Evolutionary conservation across 306 rosid genomes (phyloP).

Genomic region (Ormosia semicastrata): DNA sequence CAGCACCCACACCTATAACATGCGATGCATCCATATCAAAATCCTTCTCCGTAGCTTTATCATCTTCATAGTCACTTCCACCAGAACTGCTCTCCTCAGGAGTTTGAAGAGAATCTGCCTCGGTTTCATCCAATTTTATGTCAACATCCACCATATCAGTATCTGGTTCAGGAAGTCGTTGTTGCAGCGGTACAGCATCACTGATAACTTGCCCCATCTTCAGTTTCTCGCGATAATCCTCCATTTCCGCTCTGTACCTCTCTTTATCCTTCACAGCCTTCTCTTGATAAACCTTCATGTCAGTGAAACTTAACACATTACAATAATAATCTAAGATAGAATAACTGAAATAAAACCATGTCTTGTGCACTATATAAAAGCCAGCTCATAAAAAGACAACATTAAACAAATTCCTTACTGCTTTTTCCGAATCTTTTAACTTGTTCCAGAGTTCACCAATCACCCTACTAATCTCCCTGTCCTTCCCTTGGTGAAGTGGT

Average conservation of each 20-base stretch:
- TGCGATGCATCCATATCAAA: slow-evolving; percentile 33
- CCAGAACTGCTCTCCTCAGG: slow-evolving; percentile 53
- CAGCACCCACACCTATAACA: slow-evolving; percentile 25
- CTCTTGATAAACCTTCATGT: slow-evolving; percentile 78
- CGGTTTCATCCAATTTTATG: slow-evolving; percentile 45
- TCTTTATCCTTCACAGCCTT: slow-evolving; percentile 85
- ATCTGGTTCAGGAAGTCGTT: slow-evolving; percentile 56
- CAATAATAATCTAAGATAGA: neutral
- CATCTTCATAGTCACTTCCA: slow-evolving; percentile 54
- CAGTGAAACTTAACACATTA: slow-evolving; percentile 4
- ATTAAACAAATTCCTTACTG: slow-evolving; percentile 44
- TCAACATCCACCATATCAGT: slow-evolving; percentile 43
- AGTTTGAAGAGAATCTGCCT: slow-evolving; percentile 40
- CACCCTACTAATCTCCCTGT: slow-evolving; percentile 85
- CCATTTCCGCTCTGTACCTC: slow-evolving; percentile 81
- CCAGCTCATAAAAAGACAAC: neutral
- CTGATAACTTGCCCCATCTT: slow-evolving; percentile 58
- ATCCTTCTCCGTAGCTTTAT: slow-evolving; percentile 36
- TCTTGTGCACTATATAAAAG: neutral
- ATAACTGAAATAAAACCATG: neutral
- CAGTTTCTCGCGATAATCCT: slow-evolving; percentile 62
- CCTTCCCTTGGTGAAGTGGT: slow-evolving; percentile 77
- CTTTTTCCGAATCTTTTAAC: slow-evolving; percentile 55
- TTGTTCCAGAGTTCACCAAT: slow-evolving; percentile 96
- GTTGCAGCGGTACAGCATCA: slow-evolving; percentile 75